These are phyloP conservation scores for Saturnispora galanensis DNA, from an alignment of 805 yeast species.

Conservation along the genomic window DNA sequence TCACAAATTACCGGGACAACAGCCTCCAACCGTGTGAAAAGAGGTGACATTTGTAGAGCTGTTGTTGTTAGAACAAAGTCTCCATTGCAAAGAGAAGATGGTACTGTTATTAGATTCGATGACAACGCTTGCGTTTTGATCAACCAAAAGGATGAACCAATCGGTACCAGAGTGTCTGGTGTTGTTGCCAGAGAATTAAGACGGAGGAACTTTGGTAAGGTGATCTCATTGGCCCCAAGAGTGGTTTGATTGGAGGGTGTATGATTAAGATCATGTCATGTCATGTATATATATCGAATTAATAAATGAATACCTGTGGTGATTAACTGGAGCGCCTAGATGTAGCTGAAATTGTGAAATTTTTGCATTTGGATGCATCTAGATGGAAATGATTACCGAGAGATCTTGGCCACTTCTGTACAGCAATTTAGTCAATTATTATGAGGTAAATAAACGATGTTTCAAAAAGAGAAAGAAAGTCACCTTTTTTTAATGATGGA, in stretches of 20 bases:
- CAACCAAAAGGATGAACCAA: constrained; percentile 82
- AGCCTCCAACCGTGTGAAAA: constrained; percentile 72
- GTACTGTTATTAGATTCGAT: constrained; percentile 77
- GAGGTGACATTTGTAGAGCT: constrained; percentile 94
- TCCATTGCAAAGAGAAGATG: constrained; percentile 70
- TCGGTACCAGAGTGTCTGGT: constrained; percentile 86
- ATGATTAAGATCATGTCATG: not conserved
- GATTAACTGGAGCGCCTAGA: too few relatives aligned
- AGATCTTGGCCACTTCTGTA: too few relatives aligned
- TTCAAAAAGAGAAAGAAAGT: too few relatives aligned
- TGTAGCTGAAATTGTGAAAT: too few relatives aligned
- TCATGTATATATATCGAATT: constrained; percentile 1
- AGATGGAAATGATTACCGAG: too few relatives aligned
- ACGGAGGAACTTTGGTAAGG: constrained; percentile 73
- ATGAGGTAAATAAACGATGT: too few relatives aligned
- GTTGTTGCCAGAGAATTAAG: constrained; percentile 87
- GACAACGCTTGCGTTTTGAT: constrained; percentile 96
- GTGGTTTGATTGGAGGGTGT: constrained; percentile 34
- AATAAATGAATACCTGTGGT: not conserved
- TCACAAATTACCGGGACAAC: constrained; percentile 62
- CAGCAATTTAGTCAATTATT: too few relatives aligned
- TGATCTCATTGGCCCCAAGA: constrained; percentile 86
- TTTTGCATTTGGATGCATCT: too few relatives aligned
- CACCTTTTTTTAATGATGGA: too few relatives aligned
- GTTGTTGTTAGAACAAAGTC: constrained; percentile 84